Percentiles rank a stretch among this genome's conserved stretches.
phyloP scores from a whole-genome alignment of 129 eudicot species.

The Erigeron canadensis region DNA sequence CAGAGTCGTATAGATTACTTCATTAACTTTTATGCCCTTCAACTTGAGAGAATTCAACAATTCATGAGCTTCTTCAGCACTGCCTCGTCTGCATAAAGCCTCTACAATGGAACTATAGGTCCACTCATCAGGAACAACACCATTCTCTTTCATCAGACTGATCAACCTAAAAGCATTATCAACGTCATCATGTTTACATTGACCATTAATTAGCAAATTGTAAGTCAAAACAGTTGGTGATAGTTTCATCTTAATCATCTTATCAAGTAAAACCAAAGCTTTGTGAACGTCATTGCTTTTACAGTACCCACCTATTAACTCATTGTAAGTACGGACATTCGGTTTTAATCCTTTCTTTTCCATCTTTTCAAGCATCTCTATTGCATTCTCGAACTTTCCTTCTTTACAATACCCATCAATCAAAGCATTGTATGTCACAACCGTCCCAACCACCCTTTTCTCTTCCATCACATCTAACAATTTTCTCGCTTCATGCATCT shows the following conservation, averaged over 20 bases:
- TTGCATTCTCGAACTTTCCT: constrained; percentile 60
- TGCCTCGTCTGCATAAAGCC: constrained; percentile 53
- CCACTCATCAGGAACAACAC: constrained; percentile 65
- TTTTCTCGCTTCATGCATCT: constrained; percentile 53
- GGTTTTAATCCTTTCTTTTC: constrained; percentile 48
- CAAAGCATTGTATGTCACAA: constrained; percentile 74
- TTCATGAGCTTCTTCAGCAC: constrained; percentile 56
- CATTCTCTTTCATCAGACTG: constrained; percentile 52
- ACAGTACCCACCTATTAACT: constrained; percentile 76
- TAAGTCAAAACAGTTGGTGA: constrained; percentile 63
- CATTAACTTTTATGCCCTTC: constrained; percentile 60
- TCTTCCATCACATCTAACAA: constrained; percentile 48
- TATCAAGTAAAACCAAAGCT: constrained; percentile 71
- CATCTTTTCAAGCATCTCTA: constrained; percentile 56
- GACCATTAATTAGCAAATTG: constrained; percentile 63
- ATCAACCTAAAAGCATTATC: constrained; percentile 68
- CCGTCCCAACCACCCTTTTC: constrained; percentile 47
- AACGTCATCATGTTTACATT: constrained; percentile 57
- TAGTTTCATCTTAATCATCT: constrained; percentile 57
- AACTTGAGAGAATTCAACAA: constrained; percentile 43
- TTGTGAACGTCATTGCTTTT: constrained; percentile 48
- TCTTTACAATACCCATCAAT: constrained; percentile 77
- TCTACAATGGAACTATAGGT: constrained; percentile 56
- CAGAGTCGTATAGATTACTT: constrained; percentile 55
- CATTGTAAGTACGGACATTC: constrained; percentile 74